These are phyloP conservation scores for Verticillium nubilum DNA, from an alignment of 2,329 filamentous ascomycete species.

Conservation along the genomic window DNA sequence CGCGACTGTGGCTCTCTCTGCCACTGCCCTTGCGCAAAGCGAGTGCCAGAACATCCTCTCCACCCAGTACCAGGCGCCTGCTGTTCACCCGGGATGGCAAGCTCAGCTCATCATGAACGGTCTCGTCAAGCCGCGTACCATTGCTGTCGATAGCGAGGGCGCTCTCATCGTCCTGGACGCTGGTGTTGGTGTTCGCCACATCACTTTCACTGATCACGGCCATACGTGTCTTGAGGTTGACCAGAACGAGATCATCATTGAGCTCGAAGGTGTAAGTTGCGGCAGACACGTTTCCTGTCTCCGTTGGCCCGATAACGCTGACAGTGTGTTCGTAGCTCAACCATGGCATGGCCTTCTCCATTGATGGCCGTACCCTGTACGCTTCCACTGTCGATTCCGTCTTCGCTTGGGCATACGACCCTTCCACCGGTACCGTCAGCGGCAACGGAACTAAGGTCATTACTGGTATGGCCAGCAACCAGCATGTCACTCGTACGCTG, in stretches of 20 bases:
- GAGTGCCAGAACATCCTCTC: slow-evolving; percentile 28
- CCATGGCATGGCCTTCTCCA: slow-evolving; percentile 49
- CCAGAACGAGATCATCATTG: slow-evolving; percentile 24
- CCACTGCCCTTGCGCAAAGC: slow-evolving; percentile 5
- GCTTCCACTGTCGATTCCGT: slow-evolving; percentile 54
- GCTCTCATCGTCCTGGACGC: slow-evolving; percentile 40
- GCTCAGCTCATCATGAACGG: slow-evolving; percentile 36
- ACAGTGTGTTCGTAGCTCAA: slow-evolving; percentile 34
- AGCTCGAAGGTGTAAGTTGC: slow-evolving; percentile 26
- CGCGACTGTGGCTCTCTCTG: slow-evolving; percentile 2
- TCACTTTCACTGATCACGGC: slow-evolving; percentile 34
- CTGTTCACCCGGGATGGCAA: slow-evolving; percentile 35
- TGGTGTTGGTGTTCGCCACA: slow-evolving; percentile 32
- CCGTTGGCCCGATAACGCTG: neutral
- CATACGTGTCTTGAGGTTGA: slow-evolving; percentile 33
- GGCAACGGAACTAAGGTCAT: slow-evolving; percentile 47
- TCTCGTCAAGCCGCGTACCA: slow-evolving; percentile 34
- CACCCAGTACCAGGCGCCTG: slow-evolving; percentile 28
- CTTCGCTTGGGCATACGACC: slow-evolving; percentile 60
- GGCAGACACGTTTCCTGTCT: neutral
- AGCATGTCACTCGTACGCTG: slow-evolving; percentile 63
- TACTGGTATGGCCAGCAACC: slow-evolving; percentile 40
- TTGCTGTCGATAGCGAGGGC: slow-evolving; percentile 39
- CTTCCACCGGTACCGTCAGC: slow-evolving; percentile 38
- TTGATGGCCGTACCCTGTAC: slow-evolving; percentile 48